Evolutionary conservation across 2,329 filamentous ascomycete genomes (phyloP).

Genomic region (Exophiala aquamarina): DNA sequence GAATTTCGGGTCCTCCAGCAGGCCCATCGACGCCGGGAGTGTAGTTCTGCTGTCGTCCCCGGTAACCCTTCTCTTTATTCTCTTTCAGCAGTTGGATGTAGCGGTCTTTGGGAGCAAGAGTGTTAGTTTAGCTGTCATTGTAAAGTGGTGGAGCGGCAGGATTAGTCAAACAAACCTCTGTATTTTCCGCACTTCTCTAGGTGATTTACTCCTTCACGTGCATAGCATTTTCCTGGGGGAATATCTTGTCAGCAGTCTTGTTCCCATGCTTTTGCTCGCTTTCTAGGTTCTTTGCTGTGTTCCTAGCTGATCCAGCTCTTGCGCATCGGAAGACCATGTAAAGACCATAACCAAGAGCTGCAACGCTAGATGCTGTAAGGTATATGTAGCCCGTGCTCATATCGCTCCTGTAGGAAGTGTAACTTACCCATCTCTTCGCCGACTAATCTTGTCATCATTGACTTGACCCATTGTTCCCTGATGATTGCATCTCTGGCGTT

Average conservation of each 20-base stretch:
- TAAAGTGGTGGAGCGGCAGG: neutral
- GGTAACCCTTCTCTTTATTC: conserved; percentile 62
- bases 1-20: conserved; percentile 23
- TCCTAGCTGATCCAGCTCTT: conserved; percentile 45
- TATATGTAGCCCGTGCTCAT: too few species aligned
- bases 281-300: conserved; percentile 29
- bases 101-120: conserved; percentile 49
- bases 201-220: conserved; percentile 63
- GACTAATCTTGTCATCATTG: conserved; percentile 67
- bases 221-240: conserved; percentile 67
- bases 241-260: neutral
- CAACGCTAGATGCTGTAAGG: too few species aligned
- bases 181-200: conserved; percentile 66
- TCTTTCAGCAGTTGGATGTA: conserved; percentile 65
- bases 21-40: conserved; percentile 34
- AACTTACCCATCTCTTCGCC: conserved; percentile 66
- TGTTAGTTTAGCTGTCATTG: neutral
- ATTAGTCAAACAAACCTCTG: conserved; percentile 52
- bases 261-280: neutral
- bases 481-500: conserved; percentile 66
- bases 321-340: too few species aligned
- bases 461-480: conserved; percentile 67
- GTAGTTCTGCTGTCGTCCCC: conserved; percentile 66
- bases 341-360: too few species aligned
- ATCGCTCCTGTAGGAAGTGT: neutral